phyloP scores from a whole-genome alignment of 2,329 filamentous ascomycete species.

The Talaromyces sp. region DNA sequence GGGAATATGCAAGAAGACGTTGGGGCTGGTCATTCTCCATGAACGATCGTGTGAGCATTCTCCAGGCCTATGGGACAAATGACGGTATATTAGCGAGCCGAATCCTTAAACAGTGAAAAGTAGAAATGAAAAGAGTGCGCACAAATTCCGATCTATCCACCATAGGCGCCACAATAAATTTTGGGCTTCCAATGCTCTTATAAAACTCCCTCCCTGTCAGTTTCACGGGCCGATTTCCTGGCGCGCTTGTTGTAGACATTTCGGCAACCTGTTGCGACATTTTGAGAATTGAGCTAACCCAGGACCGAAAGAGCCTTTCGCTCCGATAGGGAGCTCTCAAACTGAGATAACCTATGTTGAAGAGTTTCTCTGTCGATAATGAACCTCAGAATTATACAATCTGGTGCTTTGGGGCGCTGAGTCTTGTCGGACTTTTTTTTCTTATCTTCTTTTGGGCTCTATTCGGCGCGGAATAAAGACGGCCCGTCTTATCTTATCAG shows the following conservation, averaged over 20 bases:
- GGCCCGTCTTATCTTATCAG: constrained; percentile 18
- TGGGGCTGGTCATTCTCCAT: constrained; percentile 61
- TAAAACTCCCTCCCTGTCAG: constrained; percentile 86
- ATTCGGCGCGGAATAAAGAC: constrained; percentile 14
- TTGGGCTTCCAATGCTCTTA: constrained; percentile 87
- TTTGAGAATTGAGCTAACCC: constrained; percentile 17
- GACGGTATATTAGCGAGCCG: constrained; percentile 16
- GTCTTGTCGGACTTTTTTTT: neutral
- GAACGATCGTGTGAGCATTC: constrained; percentile 91
- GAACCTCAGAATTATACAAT: neutral
- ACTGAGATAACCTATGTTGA: constrained; percentile 30
- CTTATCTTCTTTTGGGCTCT: neutral
- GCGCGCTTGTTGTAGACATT: constrained; percentile 16
- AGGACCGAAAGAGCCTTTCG: constrained; percentile 16
- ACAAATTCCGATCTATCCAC: constrained; percentile 98
- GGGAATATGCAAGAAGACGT: constrained; percentile 78
- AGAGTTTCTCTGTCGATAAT: neutral
- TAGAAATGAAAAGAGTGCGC: constrained; percentile 33
- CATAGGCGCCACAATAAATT: constrained; percentile 90
- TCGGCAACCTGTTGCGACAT: constrained; percentile 20
- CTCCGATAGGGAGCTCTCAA: constrained; percentile 26
- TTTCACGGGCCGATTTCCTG: constrained; percentile 44
- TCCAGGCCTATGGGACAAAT: constrained; percentile 67
- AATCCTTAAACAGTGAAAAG: neutral
- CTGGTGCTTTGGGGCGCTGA: neutral